Evolutionary conservation across 2,329 filamentous ascomycete species (phyloP).

Genomic region (Triangularia verruculosa): DNA sequence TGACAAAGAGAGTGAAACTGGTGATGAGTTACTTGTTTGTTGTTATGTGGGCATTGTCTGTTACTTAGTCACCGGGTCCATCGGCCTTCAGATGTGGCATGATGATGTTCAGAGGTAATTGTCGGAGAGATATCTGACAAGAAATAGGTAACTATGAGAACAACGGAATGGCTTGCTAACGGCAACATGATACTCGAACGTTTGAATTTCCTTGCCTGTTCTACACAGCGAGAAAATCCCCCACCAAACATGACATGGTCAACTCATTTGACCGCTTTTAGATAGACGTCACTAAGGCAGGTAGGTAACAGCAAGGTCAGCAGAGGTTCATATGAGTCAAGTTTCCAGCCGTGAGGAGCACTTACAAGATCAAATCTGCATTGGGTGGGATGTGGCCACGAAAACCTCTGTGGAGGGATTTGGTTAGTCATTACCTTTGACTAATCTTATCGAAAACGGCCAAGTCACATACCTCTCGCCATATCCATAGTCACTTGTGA

Average conservation of each 20-base stretch:
- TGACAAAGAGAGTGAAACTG: background rate
- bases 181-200: background rate
- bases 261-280: conserved; percentile 32
- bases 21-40: background rate
- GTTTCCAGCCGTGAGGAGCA: conserved; percentile 27
- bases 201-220: background rate
- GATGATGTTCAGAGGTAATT: too few species aligned
- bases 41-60: background rate
- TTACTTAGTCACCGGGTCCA: background rate
- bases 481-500: conserved; percentile 68
- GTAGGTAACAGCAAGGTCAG: conserved; percentile 20
- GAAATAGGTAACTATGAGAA: background rate
- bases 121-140: background rate
- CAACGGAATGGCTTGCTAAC: background rate
- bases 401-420: conserved; percentile 61
- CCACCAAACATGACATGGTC: background rate
- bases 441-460: background rate
- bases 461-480: conserved; percentile 48
- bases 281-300: conserved; percentile 36
- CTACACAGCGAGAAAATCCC: background rate
- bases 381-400: conserved; percentile 72
- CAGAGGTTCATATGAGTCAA: background rate
- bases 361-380: conserved; percentile 81
- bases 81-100: too few species aligned
- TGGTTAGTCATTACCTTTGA: background rate